A percentile compares a stretch with the other conserved stretches of the same genome.
Evolutionary conservation across 495 filamentous ascomycete genomes (phyloP).

Genomic region (Aspergillus asperescens): DNA sequence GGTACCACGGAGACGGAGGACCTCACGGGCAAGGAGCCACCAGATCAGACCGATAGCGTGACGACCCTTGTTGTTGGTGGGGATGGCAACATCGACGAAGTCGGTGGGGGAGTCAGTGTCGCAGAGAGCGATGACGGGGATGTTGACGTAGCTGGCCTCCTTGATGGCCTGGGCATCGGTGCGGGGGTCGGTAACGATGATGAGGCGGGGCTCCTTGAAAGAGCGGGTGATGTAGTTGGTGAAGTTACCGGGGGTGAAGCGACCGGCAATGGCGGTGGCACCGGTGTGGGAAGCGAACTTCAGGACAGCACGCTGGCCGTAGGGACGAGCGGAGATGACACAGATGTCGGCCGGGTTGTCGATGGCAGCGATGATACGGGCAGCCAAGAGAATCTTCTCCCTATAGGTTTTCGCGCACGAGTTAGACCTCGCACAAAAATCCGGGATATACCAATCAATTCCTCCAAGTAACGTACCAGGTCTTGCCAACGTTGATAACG

Average conservation of each 20-base stretch:
- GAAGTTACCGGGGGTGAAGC: conserved; percentile 99
- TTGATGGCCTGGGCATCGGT: conserved; percentile 99
- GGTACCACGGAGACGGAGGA: conserved; percentile 95
- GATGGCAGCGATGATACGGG: conserved; percentile 95
- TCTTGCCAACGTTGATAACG: conserved; percentile 99
- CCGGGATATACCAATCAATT: neutral
- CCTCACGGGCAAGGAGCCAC: conserved; percentile 99
- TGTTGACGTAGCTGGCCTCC: conserved; percentile 99
- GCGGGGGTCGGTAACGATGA: conserved; percentile 98
- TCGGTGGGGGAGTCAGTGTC: conserved; percentile 99
- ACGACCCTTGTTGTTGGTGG: conserved; percentile 99
- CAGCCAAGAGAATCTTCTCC: conserved; percentile 99
- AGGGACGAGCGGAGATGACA: conserved; percentile 98
- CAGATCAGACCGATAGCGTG: conserved; percentile 97
- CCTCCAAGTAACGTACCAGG: conserved; percentile 63
- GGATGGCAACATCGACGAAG: conserved; percentile 99
- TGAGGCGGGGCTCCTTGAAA: conserved; percentile 99
- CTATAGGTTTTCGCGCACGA: conserved; percentile 43
- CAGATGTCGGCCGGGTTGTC: conserved; percentile 99
- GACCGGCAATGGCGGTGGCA: conserved; percentile 95
- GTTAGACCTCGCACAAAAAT: conserved; percentile 24
- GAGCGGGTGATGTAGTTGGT: conserved; percentile 99
- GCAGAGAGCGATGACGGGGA: conserved; percentile 97
- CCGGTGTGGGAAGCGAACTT: conserved; percentile 98
- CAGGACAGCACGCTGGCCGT: conserved; percentile 97